Base-by-base conservation (phyloP, 768 basidiomycete species). In the Hygrocybe punicea region DNA sequence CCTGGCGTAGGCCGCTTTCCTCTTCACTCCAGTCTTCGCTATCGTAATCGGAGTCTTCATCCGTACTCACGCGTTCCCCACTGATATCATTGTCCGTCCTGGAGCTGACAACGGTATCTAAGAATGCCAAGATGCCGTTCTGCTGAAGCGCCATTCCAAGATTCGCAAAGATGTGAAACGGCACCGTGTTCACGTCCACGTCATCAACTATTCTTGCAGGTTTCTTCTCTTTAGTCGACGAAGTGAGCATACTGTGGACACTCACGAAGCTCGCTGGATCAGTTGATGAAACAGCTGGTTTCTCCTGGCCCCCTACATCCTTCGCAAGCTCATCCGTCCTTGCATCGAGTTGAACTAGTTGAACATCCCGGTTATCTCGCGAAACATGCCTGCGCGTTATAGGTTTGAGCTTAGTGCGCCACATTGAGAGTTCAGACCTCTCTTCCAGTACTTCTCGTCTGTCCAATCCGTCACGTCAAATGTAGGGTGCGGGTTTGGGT, bases 131-230 rank as follows among this genome's bases (percentile, higher is more conserved):
- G 45, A 77, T 70, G 58, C 68, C 74, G 51, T 69, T 64, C 62
- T 72, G 61, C 57, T 74, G 65, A 50, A 82, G 61, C 17, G 77
- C 61, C 54, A 74, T 67, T 34, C 71, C 79, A 46, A 91, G 72
- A 67, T 95, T 91, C 24, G 90, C 51, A 64, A 92, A 91, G n/a
- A 89, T 40, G 64, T 93, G 92, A 9, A 95, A 62, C 9, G 93
- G 87, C 9, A 75, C 73, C 7, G 83, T 49, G n/a, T 67, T 65
- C n/a, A 83, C 63, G 25, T 79, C 73, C 33, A 84, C 50, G 5
- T 73, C 64, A 34, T 58, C 47, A 17, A 25, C 25, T 10, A 33
- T 16, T 17, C 24, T 45, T 2, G 19, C 23, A n/a, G 6, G 9
- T 16, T 21, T 14, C 34, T 53, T 53, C 34, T n/a, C 44, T 24